Base-by-base conservation (phyloP, 495 filamentous ascomycete species). In the Annulohypoxylon maeteangense region DNA sequence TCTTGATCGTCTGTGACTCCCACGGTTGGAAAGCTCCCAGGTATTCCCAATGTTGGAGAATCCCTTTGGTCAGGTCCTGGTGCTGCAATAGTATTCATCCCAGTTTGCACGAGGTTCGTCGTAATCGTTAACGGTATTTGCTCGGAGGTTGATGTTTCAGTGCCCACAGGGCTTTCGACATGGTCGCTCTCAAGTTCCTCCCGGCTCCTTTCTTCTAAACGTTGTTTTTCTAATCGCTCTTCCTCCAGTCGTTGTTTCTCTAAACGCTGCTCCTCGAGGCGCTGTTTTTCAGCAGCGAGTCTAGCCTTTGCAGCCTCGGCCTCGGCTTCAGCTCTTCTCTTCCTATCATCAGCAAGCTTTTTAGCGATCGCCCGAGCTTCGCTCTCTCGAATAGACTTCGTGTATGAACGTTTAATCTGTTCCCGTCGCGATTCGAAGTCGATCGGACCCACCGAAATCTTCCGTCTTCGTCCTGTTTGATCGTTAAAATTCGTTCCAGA, bases 371-470 rank as follows among this genome's bases (percentile, higher is more conserved):
- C 63, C 63, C 83, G 86, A 64, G 85, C 84, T 74, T 93, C 87
- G 72, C 81, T 90, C 73, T 91, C 90, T 67, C 89, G 86, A 45
- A 94, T 88, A 20, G 90, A 91, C 61, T 90, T 90, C 50, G 90
- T 93, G 69, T 95, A 92, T 0, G 92, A 92, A 50, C 92, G 87
- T 71, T 93, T 90, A 63, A 95, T 95, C 45, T 86, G 88, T 64
- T 91, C 90, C 54, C 92, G 86, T 27, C 92, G 86, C 48, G 90
- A 90, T 36, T 87, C 92, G 73, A 94, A 94, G 77, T 96, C 91
- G 29, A 93, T 90, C 61, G 87, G 87, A 0, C 89, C 90, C 55
- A 93, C 79, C 11, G 82, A 79, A 57, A 85, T 79, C 68, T 84
- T 86, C 48, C 83, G 77, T 64, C 81, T 78, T 18, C 80, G 77